phyloP scores from a whole-genome alignment of 768 basidiomycete genomes.

The Lactifluus pinguis region DNA sequence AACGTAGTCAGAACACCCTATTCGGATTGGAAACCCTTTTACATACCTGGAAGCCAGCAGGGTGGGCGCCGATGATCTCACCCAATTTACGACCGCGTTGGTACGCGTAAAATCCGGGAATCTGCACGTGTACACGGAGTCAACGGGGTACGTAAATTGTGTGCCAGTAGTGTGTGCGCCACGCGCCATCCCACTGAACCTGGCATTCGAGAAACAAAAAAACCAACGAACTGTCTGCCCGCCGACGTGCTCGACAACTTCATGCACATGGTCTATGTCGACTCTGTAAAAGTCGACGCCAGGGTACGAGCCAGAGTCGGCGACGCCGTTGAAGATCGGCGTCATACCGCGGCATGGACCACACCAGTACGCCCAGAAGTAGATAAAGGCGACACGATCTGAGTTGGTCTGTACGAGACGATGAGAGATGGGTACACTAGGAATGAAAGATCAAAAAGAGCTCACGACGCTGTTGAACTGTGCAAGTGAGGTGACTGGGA shows the following conservation, averaged over 20 bases:
- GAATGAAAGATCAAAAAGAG: neutral
- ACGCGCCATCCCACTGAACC: neutral
- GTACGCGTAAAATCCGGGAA: slow-evolving; percentile 17
- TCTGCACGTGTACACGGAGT: neutral
- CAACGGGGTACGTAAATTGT: neutral
- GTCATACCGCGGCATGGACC: slow-evolving; percentile 14
- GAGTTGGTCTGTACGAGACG: neutral
- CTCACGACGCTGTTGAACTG: slow-evolving; percentile 11
- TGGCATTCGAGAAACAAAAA: too few species aligned
- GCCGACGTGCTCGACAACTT: slow-evolving; percentile 3
- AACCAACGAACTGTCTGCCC: slow-evolving; percentile 5
- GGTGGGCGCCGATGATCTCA: slow-evolving; percentile 5
- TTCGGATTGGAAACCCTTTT: neutral
- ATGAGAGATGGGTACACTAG: neutral
- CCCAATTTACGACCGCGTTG: slow-evolving; percentile 3
- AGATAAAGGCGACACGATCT: slow-evolving; percentile 6
- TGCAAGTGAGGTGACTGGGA: slow-evolving; percentile 8
- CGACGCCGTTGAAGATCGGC: slow-evolving; percentile 10
- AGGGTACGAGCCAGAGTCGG: slow-evolving; percentile 5
- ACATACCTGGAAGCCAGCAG: slow-evolving; percentile 5
- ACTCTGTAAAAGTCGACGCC: slow-evolving; percentile 15
- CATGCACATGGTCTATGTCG: slow-evolving; percentile 11
- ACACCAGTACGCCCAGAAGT: slow-evolving; percentile 17
- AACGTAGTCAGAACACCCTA: neutral
- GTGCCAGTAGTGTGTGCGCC: neutral